phyloP scores from a whole-genome alignment of 345 rosid species.

The Syzygium aromaticum region DNA sequence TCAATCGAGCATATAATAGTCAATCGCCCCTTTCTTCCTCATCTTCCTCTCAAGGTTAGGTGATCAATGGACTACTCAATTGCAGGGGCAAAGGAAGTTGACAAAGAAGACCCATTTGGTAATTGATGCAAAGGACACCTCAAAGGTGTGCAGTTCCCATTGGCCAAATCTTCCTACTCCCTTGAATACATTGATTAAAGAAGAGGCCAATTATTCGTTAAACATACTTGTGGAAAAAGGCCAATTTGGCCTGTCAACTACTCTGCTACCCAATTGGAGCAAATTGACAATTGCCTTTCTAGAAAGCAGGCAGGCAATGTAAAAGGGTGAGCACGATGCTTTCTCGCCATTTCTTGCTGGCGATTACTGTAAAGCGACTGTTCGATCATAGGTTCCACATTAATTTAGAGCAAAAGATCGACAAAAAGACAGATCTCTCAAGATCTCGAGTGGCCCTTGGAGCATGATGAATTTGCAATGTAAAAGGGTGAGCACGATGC shows the following conservation, averaged over 20 bases:
- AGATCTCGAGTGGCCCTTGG: too few species aligned
- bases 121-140: neutral
- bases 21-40: neutral
- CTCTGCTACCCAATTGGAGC: neutral
- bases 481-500: neutral
- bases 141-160: neutral
- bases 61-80: neutral
- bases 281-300: neutral
- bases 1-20: neutral
- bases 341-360: neutral
- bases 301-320: neutral
- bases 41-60: neutral
- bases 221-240: neutral
- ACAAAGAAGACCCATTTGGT: neutral
- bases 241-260: neutral
- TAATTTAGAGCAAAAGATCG: too few species aligned
- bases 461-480: neutral
- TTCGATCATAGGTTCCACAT: too few species aligned
- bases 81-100: neutral
- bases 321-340: neutral
- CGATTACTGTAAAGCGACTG: neutral
- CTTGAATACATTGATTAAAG: neutral
- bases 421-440: too few species aligned
- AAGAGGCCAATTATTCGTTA: too few species aligned
- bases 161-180: neutral